Conservation (phyloP, 352 stramenopile species). For the Thalassiosira livingstoniorum region DNA sequence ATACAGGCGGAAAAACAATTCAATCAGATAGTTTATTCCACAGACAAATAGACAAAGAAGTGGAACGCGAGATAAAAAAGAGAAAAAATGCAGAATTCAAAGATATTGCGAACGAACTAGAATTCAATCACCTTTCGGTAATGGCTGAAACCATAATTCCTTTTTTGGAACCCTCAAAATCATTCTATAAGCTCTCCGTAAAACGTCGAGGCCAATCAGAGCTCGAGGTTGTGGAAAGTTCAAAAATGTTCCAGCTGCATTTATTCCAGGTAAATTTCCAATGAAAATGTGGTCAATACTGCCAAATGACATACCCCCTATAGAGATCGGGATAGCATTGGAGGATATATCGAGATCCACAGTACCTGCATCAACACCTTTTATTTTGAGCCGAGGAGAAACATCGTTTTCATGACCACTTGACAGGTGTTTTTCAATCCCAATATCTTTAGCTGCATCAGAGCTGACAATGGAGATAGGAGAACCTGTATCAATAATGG, state of each 20-base stretch:
- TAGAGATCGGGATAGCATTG: constrained; percentile 17
- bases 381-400: constrained; percentile 12
- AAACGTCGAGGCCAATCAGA: constrained; percentile 38
- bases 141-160: constrained; percentile 40
- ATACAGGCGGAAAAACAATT: too few species aligned
- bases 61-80: too few species aligned
- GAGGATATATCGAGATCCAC: constrained; percentile 24
- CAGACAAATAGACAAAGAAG: too few species aligned
- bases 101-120: too few species aligned
- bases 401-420: neutral
- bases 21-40: too few species aligned
- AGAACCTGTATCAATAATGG: constrained; percentile 60
- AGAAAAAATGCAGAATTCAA: too few species aligned
- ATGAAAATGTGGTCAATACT: constrained; percentile 25
- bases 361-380: constrained; percentile 36
- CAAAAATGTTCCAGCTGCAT: constrained; percentile 20
- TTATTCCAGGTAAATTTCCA: constrained; percentile 37
- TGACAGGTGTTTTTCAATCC: constrained; percentile 15
- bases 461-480: constrained; percentile 46
- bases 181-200: constrained; percentile 39
- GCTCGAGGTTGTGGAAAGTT: constrained; percentile 5
- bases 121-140: too few species aligned
- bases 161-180: constrained; percentile 32
- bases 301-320: constrained; percentile 21
- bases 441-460: constrained; percentile 17